Evolutionary conservation across 2,329 filamentous ascomycete genomes (phyloP).

Genomic region (Shiraia bambusicola): DNA sequence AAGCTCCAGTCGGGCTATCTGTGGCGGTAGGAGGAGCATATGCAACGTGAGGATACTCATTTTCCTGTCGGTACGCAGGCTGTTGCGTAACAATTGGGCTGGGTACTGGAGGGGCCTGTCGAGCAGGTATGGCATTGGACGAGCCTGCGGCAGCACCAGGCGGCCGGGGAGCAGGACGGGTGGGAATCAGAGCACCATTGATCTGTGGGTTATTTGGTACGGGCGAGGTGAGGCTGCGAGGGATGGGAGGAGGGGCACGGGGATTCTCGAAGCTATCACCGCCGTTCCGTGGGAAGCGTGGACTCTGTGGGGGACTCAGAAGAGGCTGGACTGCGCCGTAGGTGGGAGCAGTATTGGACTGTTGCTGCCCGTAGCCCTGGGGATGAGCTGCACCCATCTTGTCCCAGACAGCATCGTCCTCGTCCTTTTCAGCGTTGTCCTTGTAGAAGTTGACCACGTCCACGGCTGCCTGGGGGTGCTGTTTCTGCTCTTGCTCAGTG

Average conservation of each 20-base stretch:
- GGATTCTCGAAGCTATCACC: conserved; percentile 98
- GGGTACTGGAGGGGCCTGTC: conserved; percentile 59
- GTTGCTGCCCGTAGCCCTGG: conserved; percentile 48
- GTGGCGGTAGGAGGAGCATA: conserved; percentile 47
- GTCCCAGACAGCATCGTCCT: conserved; percentile 87
- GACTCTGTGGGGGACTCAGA: conserved; percentile 78
- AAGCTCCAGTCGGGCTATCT: conserved; percentile 39
- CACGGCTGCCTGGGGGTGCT: conserved; percentile 92
- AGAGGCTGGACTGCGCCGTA: conserved; percentile 54
- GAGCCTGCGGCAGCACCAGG: conserved; percentile 56
- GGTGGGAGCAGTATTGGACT: conserved; percentile 35
- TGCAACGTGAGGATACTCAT: conserved; percentile 45
- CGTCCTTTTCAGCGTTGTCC: conserved; percentile 78
- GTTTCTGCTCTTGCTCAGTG: conserved; percentile 90
- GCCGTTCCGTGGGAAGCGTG: conserved; percentile 84
- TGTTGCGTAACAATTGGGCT: conserved; percentile 45
- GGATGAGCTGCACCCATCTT: conserved; percentile 90
- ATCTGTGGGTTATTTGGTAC: conserved; percentile 46
- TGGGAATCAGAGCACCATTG: conserved; percentile 66
- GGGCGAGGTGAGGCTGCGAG: conserved; percentile 47
- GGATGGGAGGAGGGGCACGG: conserved; percentile 86
- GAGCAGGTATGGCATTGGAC: conserved; percentile 55
- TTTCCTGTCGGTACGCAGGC: conserved; percentile 36
- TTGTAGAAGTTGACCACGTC: conserved; percentile 98
- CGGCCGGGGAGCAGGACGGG: conserved; percentile 83